Conservation (phyloP, 805 yeast species). For the Wickerhamiella allomyrinae region DNA sequence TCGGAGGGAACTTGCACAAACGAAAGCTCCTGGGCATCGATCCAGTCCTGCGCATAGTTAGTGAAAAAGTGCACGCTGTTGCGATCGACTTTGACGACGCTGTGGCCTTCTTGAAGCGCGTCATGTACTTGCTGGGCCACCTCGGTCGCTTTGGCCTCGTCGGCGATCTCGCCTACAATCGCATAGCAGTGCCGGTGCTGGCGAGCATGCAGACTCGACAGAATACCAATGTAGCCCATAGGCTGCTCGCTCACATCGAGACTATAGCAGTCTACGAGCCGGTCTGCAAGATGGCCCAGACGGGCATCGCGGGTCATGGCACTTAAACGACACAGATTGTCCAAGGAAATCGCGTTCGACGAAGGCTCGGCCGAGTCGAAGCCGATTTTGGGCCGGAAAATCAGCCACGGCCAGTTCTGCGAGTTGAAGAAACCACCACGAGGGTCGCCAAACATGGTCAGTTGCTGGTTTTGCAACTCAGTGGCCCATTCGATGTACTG, state of each 20-base stretch:
- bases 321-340: slow-evolving; percentile 22
- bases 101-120: background rate
- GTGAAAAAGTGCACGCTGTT: slow-evolving; percentile 1
- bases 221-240: slow-evolving; percentile 4
- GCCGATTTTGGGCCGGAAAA: slow-evolving; percentile 25
- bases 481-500: slow-evolving; percentile 22
- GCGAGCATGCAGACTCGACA: background rate
- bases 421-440: slow-evolving; percentile 23
- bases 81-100: background rate
- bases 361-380: slow-evolving; percentile 28
- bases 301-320: slow-evolving; percentile 11
- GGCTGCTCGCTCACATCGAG: slow-evolving; percentile 14
- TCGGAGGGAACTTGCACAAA: background rate
- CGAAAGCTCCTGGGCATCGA: background rate
- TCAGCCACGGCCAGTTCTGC: slow-evolving; percentile 16
- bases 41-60: background rate
- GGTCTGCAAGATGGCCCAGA: slow-evolving; percentile 4
- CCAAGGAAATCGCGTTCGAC: slow-evolving; percentile 24
- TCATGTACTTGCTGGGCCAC: background rate
- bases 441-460: slow-evolving; percentile 22
- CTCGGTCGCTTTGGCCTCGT: background rate
- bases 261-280: slow-evolving; percentile 9
- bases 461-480: slow-evolving; percentile 23
- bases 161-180: background rate
- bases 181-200: background rate